Conservation (phyloP, 768 basidiomycete species). For the Leccinum disarticulatum region DNA sequence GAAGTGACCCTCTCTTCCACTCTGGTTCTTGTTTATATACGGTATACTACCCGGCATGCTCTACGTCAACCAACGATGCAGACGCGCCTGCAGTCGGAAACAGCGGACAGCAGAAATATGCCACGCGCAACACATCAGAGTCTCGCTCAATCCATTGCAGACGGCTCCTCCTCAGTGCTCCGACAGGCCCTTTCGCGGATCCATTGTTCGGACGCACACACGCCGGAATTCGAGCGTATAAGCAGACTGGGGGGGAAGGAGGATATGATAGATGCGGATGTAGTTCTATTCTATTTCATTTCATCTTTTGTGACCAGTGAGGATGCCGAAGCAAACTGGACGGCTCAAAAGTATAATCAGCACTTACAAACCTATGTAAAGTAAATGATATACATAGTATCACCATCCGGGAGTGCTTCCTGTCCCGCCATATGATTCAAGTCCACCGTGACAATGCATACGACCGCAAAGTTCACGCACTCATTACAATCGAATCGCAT, state of each 20-base stretch:
- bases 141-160: background rate
- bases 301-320: too few species aligned
- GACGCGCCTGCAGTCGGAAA: slow-evolving; percentile 72
- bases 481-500: too few species aligned
- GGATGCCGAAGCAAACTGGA: too few species aligned
- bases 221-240: slow-evolving; percentile 34
- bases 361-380: too few species aligned
- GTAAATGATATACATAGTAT: too few species aligned
- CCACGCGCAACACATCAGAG: slow-evolving; percentile 28
- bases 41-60: too few species aligned
- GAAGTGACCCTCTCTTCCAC: background rate
- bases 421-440: too few species aligned
- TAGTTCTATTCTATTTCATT: background rate
- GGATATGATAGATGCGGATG: background rate
- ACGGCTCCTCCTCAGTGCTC: slow-evolving; percentile 9
- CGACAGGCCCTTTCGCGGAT: slow-evolving; percentile 52
- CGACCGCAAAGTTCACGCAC: too few species aligned
- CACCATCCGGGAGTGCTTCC: too few species aligned
- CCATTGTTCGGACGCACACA: slow-evolving; percentile 54
- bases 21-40: background rate
- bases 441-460: too few species aligned
- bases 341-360: too few species aligned
- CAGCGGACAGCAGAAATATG: slow-evolving; percentile 74
- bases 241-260: background rate
- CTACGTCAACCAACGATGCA: slow-evolving; percentile 63